phyloP scores from a whole-genome alignment of 176 grass and related monocot species.

The Oryza meridionalis region DNA sequence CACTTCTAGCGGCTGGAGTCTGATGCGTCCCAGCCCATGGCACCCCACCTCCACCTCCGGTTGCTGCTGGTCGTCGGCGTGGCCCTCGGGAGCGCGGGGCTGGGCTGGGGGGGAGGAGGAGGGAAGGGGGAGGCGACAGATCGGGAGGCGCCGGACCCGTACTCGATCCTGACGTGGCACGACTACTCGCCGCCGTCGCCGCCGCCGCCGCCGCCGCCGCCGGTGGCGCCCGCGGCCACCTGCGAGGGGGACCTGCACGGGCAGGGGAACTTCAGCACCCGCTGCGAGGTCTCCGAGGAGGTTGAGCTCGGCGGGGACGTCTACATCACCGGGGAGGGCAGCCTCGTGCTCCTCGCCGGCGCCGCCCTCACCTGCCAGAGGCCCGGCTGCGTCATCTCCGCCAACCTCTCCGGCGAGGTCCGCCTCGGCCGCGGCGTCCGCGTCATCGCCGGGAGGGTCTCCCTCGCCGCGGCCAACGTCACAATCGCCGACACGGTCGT shows the following conservation, averaged over 20 bases:
- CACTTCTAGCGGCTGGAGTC: slow-evolving; percentile 34
- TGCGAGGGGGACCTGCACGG: slow-evolving; percentile 79
- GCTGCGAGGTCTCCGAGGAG: slow-evolving; percentile 73
- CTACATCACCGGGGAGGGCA: slow-evolving; percentile 82
- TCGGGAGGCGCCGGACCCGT: slow-evolving; percentile 51
- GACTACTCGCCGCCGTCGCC: slow-evolving; percentile 94
- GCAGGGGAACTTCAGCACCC: slow-evolving; percentile 69
- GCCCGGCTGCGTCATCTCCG: slow-evolving; percentile 68
- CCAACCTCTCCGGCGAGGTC: slow-evolving; percentile 72
- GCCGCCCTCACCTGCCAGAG: slow-evolving; percentile 68
- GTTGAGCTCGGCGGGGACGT: slow-evolving; percentile 59
- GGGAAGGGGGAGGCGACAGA: slow-evolving; percentile 34
- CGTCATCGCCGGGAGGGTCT: slow-evolving; percentile 68
- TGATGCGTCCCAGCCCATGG: slow-evolving; percentile 92
- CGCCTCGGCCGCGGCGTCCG: slow-evolving; percentile 57
- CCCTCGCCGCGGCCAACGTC: slow-evolving; percentile 65
- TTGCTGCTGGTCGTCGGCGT: slow-evolving; percentile 42
- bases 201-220: slow-evolving; percentile 69
- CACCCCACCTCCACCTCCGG: slow-evolving; percentile 54
- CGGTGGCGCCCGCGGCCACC: slow-evolving; percentile 62
- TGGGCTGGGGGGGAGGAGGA: slow-evolving; percentile 27
- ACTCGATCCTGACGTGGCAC: slow-evolving; percentile 96
- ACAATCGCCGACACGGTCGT: slow-evolving; percentile 71
- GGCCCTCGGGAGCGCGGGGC: slow-evolving; percentile 48
- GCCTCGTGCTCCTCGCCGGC: slow-evolving; percentile 66